These are phyloP conservation scores for Solanum bulbocastanum DNA, from an alignment of 257 asterid species.

Conservation along the genomic window DNA sequence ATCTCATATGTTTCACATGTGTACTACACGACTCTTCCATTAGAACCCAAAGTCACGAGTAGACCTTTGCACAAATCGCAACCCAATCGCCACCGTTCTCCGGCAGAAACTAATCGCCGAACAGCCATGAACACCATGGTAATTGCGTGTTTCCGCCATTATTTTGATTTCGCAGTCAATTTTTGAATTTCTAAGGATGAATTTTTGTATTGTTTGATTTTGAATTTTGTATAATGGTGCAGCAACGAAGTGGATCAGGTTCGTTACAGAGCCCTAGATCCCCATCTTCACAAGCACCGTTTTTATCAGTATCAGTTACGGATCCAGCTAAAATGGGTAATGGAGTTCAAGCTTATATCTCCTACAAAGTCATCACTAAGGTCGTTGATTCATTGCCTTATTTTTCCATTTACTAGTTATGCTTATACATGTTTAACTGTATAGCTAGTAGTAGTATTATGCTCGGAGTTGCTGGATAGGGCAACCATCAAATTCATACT, in stretches of 20 bases:
- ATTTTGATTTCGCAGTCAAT: neutral
- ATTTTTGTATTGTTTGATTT: neutral
- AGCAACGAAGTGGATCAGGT: constrained; percentile 75
- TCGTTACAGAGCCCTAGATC: constrained; percentile 82
- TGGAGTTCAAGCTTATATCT: constrained; percentile 95
- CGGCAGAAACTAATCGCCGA: neutral
- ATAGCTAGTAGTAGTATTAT: neutral
- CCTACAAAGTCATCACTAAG: constrained; percentile 97
- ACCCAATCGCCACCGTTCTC: neutral
- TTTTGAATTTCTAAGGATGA: neutral
- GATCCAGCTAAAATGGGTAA: constrained; percentile 99
- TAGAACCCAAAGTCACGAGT: neutral
- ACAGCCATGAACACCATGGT: neutral
- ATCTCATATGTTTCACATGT: neutral
- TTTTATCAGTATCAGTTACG: constrained; percentile 64
- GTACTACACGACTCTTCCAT: neutral
- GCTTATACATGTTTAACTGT: neutral
- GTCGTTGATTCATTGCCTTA: constrained; percentile 15
- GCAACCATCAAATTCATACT: neutral
- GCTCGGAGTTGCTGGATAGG: neutral
- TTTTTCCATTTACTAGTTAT: neutral
- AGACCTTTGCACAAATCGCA: neutral
- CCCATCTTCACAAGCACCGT: constrained; percentile 59
- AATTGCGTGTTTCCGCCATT: neutral
- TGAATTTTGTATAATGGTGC: constrained; percentile 12